Percentiles rank a stretch among this genome's conserved stretches.
Evolutionary conservation across 257 asterid species (phyloP).

Genomic region (Agastache rugosa): DNA sequence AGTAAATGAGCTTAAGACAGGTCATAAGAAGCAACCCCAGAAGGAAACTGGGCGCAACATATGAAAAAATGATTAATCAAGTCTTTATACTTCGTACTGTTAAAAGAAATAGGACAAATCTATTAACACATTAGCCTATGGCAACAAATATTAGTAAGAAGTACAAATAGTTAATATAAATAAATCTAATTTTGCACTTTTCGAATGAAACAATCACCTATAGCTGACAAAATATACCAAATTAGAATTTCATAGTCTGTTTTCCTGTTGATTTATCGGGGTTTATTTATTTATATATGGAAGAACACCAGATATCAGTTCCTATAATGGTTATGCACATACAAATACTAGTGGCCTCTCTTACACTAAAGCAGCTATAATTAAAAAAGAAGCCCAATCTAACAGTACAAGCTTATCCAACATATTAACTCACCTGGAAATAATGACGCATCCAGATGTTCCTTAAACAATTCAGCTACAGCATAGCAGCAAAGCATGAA

Average conservation of each 20-base stretch:
- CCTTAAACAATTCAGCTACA: slow-evolving; percentile 72
- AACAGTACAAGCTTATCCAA: slow-evolving; percentile 17
- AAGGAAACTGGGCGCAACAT: background rate
- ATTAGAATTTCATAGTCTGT: slow-evolving; percentile 1
- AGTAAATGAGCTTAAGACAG: slow-evolving; percentile 8
- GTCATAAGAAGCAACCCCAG: background rate
- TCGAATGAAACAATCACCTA: background rate
- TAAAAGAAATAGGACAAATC: background rate
- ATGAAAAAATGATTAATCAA: background rate
- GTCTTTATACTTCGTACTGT: background rate
- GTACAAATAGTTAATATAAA: background rate
- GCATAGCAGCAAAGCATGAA: slow-evolving; percentile 38
- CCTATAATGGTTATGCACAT: slow-evolving; percentile 8
- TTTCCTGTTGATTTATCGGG: background rate
- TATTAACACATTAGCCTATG: background rate
- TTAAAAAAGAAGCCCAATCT: slow-evolving; percentile 21
- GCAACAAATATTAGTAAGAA: background rate
- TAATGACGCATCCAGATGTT: slow-evolving; percentile 52
- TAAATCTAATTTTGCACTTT: no score
- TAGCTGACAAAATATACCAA: slow-evolving; percentile 4
- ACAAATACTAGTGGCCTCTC: slow-evolving; percentile 27
- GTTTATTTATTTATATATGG: background rate
- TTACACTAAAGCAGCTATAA: slow-evolving; percentile 25
- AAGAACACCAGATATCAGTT: slow-evolving; percentile 26
- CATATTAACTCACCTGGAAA: slow-evolving; percentile 66